Percentiles rank a stretch among this genome's conserved stretches.
These are phyloP conservation scores for Aspergillus neotritici DNA, from an alignment of 2,329 filamentous ascomycete species.

Conservation along the genomic window DNA sequence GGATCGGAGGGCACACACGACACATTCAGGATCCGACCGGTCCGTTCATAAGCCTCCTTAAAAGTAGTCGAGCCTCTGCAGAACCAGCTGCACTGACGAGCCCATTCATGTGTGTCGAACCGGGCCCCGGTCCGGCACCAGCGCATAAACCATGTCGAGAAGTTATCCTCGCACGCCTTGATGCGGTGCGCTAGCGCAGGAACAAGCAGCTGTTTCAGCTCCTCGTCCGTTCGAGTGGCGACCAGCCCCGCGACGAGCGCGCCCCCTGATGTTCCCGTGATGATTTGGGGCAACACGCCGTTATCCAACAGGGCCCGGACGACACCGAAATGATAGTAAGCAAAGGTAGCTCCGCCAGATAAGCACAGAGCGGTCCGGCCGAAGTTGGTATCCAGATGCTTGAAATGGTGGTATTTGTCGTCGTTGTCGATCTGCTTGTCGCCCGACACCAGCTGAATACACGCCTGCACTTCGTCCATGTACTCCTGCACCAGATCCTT, in stretches of 20 bases:
- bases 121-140: conserved; percentile 92
- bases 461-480: conserved; percentile 61
- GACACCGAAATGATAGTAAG: conserved; percentile 95
- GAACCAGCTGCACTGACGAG: conserved; percentile 79
- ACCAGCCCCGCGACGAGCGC: conserved; percentile 83
- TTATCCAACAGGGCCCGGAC: conserved; percentile 84
- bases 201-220: conserved; percentile 76
- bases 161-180: conserved; percentile 73
- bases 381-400: conserved; percentile 82
- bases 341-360: conserved; percentile 88
- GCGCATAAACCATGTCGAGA: conserved; percentile 68
- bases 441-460: conserved; percentile 61
- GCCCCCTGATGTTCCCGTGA: conserved; percentile 92
- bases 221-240: conserved; percentile 84
- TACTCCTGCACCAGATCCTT: conserved; percentile 89
- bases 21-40: conserved; percentile 90
- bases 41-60: conserved; percentile 86
- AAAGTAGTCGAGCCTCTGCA: conserved; percentile 88
- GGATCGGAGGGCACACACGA: conserved; percentile 94
- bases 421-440: conserved; percentile 63
- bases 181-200: conserved; percentile 82
- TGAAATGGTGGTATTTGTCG: conserved; percentile 76
- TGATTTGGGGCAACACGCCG: conserved; percentile 80
- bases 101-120: conserved; percentile 93
- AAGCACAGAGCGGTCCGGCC: conserved; percentile 88